These are phyloP conservation scores for Cladophialophora exuberans DNA, from an alignment of 2,329 filamentous ascomycete species.

Conservation along the genomic window DNA sequence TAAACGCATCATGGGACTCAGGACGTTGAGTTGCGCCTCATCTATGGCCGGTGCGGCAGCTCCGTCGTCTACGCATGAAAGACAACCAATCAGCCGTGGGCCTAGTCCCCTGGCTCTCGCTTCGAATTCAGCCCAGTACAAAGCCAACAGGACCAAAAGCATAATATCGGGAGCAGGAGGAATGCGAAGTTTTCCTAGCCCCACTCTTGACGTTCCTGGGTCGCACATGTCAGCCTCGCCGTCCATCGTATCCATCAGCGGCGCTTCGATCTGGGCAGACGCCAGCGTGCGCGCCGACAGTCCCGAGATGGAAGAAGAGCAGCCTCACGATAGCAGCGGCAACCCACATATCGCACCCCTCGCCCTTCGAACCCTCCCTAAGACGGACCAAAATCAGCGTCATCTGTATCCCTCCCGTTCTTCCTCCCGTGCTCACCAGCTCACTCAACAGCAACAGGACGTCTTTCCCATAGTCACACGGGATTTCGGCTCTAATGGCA, in stretches of 20 bases:
- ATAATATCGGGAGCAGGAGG: background rate
- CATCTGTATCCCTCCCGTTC: background rate
- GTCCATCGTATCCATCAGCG: slow-evolving; percentile 23
- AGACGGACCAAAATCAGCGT: background rate
- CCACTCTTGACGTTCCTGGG: background rate
- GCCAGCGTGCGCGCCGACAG: slow-evolving; percentile 29
- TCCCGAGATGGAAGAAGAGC: slow-evolving; percentile 16
- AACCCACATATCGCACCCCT: background rate
- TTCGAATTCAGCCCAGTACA: background rate
- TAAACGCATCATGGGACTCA: slow-evolving; percentile 18
- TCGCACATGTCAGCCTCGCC: slow-evolving; percentile 16
- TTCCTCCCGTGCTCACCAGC: background rate
- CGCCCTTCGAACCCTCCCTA: background rate
- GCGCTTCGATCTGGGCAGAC: slow-evolving; percentile 46
- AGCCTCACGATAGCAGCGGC: no score
- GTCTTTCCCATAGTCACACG: background rate
- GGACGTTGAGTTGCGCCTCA: slow-evolving; percentile 11
- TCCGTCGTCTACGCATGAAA: slow-evolving; percentile 21
- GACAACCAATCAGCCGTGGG: slow-evolving; percentile 19
- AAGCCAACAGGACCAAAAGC: background rate
- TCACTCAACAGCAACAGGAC: background rate
- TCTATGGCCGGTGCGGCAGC: slow-evolving; percentile 18
- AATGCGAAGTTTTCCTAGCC: background rate
- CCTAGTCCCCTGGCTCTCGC: slow-evolving; percentile 8
- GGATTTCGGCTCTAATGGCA: background rate